Conservation (phyloP, 495 filamentous ascomycete genomes). For the Ramalina peruviana region DNA sequence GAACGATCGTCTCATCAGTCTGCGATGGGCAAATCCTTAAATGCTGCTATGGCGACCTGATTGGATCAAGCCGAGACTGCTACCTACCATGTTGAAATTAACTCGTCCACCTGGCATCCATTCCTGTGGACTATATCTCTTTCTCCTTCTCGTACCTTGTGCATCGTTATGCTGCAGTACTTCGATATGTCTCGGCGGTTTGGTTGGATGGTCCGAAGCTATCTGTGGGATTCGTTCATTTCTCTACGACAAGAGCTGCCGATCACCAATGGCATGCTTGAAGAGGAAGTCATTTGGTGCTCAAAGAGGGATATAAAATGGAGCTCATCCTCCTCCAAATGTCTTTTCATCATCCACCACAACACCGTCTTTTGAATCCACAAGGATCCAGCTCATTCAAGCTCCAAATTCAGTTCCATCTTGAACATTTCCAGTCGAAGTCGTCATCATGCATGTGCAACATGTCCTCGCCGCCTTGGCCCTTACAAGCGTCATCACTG, state of each 20-base stretch:
- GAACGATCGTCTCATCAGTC: neutral
- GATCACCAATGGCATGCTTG: neutral
- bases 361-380: neutral
- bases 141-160: neutral
- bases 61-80: neutral
- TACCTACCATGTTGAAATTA: no score
- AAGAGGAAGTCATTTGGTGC: neutral
- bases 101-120: no score
- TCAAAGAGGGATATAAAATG: neutral
- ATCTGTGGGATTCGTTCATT: neutral
- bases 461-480: slow-evolving; percentile 12
- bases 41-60: neutral
- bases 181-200: neutral
- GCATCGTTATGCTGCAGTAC: neutral
- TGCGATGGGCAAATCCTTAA: neutral
- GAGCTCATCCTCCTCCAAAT: neutral
- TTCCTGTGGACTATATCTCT: neutral
- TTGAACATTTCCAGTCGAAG: neutral
- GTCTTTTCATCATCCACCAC: neutral
- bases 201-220: neutral
- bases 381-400: neutral
- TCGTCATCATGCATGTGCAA: slow-evolving; percentile 8
- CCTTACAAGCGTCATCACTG: slow-evolving; percentile 2
- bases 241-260: neutral
- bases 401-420: neutral